Evolutionary conservation across 192 early-diverging fungal species (phyloP), one percentile per base, ranked within the genome.

Genomic region (Entomortierella chlamydospora): DNA sequence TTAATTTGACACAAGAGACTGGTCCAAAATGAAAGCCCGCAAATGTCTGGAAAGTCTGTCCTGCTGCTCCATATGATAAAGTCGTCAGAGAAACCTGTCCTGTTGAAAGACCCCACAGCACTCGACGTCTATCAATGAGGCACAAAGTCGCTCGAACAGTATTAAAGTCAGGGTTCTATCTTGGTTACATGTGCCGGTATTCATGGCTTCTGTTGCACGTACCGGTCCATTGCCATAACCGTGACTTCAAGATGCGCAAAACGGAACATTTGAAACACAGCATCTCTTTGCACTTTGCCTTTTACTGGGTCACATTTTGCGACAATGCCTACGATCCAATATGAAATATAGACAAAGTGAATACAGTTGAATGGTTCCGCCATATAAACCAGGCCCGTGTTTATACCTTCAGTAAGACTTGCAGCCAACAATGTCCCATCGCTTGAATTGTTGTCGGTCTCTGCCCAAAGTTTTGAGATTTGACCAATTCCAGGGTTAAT

Each of bases 401-500:
- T 51, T 39, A 20, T 60, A 88, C 90, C 90, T 80, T 82, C 68
- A 11, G 82, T 73, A 17, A 81, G 23, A 22, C 87, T 85, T 10
- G 86, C 88, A n/a, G 82, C 85, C 18, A 84, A 64, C 79, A 91
- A 83, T 57, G 82, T 81, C 1, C 57, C 68, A 49, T 65, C 51
- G 26, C 59, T 54, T 17, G 68, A 25, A 1, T 30, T 57, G 41
- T 56, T 65, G 26, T 89, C 81, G 30, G 54, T 70, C 47, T 90
- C 86, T 17, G 85, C 72, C 65, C 82, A 82, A 8, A 89, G 69
- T 7, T 64, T 55, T 23, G 85, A 72, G 23, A 93, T 76, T 6
- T 80, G 70, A 26, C 88, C 88, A 30, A 91, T 87, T 31, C 86
- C 82, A 23, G 91, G 89, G 65, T 90, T 80, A 53, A 91, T 87